phyloP scores from a whole-genome alignment of 192 early-diverging fungal genomes.

The Mortierella antarctica region DNA sequence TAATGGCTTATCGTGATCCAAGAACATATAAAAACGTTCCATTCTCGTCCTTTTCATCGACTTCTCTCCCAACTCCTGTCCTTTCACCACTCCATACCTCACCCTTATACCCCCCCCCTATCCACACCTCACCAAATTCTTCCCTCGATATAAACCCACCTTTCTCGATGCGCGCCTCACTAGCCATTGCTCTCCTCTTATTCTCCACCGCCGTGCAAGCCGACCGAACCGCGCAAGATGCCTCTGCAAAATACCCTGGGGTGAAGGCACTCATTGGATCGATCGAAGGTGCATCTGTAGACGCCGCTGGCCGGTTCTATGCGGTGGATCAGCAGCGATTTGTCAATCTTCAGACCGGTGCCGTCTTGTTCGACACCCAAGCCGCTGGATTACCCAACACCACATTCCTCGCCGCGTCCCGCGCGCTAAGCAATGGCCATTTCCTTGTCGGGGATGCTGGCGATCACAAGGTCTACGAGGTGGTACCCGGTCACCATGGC shows the following conservation, averaged over 20 bases:
- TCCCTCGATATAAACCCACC: constrained; percentile 2
- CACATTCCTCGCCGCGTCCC: constrained; percentile 19
- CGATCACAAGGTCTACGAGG: constrained; percentile 17
- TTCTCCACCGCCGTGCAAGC: constrained; percentile 16
- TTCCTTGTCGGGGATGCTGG: constrained; percentile 24
- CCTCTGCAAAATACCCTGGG: constrained; percentile 13
- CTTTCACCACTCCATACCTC: not conserved
- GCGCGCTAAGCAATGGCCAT: constrained; percentile 11
- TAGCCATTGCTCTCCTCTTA: constrained; percentile 18
- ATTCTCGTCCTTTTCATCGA: not conserved
- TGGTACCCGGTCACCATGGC: constrained; percentile 4
- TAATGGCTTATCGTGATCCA: not conserved
- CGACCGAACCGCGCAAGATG: constrained; percentile 10
- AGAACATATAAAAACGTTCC: constrained; percentile 19
- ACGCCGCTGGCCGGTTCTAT: constrained; percentile 22
- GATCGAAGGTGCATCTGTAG: constrained; percentile 22
- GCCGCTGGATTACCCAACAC: constrained; percentile 13
- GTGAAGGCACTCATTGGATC: constrained; percentile 14
- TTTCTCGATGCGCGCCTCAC: constrained; percentile 2
- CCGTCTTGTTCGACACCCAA: constrained; percentile 16
- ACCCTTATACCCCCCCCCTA: constrained; percentile 8
- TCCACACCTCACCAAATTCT: not conserved
- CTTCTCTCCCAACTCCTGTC: constrained; percentile 4
- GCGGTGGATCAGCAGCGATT: constrained; percentile 22
- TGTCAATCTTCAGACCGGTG: constrained; percentile 12